Evolutionary conservation across 331 rosid species (phyloP), one percentile per base, ranked within the genome.

Genomic region (Phaseolus coccineus): DNA sequence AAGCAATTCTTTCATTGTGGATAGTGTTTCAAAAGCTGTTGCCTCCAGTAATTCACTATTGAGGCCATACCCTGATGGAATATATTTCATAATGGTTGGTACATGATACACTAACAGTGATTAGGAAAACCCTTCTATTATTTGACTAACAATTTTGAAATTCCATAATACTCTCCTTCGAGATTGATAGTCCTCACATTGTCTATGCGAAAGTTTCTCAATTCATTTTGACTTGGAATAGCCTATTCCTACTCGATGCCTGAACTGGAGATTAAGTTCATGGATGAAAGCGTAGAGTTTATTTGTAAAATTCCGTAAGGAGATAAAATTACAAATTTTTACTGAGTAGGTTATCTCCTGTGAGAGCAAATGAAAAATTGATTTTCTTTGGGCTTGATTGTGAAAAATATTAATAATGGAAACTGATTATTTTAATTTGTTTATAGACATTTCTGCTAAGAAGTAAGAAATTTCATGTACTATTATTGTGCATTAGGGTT

Each of bases 81-180:
- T 58, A 62, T 52, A 19, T 33, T 30, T 80, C 70, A 52, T 59
- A 24, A 22, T 30, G 69, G 14, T 63, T 77, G 77, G 33, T 61
- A 13, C 25, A n/a, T 4, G 4, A 74, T 50, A 48, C 33, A 33
- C 33, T 30, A 67, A 56, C 48, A 65, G 51, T 56, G 81, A 58
- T 77, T 50, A 44, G 56, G 80, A 22, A 40, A 63, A 74, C 42
- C 59, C 28, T 28, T 16, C 11, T 50, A 46, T 79, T 66, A 74
- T 68, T 56, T 65, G 15, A 46, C 50, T 11, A 56, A 56, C 22
- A 77, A 25, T 10, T 57, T 81, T 64, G 35, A 77, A 78, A 42
- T 55, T 52, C 55, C 50, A 42, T 19, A 22, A 4, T 61, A 24
- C 13, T 55, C 10, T 33, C 63, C 13, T 24, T 62, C 31, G 48